Base-by-base conservation (phyloP, 257 asterid species). In the Gynochthodes officinalis region DNA sequence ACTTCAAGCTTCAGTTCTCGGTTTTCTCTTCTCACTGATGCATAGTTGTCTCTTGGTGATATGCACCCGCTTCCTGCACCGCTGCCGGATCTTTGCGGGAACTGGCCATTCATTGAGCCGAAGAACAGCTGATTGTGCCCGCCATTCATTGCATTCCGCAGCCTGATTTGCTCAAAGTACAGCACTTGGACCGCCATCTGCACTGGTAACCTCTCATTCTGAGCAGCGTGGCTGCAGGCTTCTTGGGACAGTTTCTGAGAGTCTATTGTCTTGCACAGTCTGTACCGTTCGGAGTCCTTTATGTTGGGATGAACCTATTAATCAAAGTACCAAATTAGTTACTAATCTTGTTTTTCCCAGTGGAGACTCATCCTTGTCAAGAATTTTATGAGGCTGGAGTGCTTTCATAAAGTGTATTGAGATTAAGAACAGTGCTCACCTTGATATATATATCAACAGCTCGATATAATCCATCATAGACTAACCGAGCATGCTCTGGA, bases 151-250 rank as follows among this genome's bases (percentile, higher is more conserved):
- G 99, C 99, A 19, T 94, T 94, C 13, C 99, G 78, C 35, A 94
- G 75, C 49, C 99, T 79, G 82, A 89, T 89, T 66, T 94, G 99
- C 72, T 94, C 99, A 0, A 94, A 94, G 89, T 94, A 94, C 21
- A 94, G 87, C 12, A 94, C 99, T 73, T 94, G 99, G 43, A 94
- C 97, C 0, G 97, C 96, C 97, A 89, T 94, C 60, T 94, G 98
- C 15, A 94, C 97, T 0, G 99, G 99, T 1, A 94, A 79, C 2
- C 97, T 81, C 73, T 94, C 99, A 70, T 94, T 94, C 76, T 94
- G 99, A 33, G 99, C 96, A 6, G 99, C 99, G 28, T 94, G 99
- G 88, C 96, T 94, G 91, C 99, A 94, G 16, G 97, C 99, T 77
- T 94, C 99, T 82, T 94, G 96, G 0, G 96, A 87, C 4, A 94